These are phyloP conservation scores for Castanea sativa DNA, from an alignment of 306 rosid species.

Conservation along the genomic window DNA sequence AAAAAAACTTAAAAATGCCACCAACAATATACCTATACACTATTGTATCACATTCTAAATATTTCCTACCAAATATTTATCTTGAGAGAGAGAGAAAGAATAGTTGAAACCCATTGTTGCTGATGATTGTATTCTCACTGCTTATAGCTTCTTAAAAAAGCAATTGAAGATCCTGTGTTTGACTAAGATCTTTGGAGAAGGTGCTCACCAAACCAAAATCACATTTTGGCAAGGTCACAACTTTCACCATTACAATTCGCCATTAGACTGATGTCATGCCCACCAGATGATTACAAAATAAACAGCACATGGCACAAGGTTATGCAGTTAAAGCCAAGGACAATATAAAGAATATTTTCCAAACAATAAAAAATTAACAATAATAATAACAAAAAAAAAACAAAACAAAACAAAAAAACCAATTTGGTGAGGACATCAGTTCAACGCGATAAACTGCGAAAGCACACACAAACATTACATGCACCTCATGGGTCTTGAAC, in stretches of 20 bases:
- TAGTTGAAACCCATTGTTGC: neutral
- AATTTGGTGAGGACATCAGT: neutral
- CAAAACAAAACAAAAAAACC: neutral
- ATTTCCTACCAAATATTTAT: no score
- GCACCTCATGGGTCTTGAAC: no score
- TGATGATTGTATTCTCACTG: neutral
- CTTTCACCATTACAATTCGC: neutral
- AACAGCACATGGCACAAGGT: neutral
- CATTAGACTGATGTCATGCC: neutral
- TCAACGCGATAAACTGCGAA: neutral
- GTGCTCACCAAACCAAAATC: neutral
- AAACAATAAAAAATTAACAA: neutral
- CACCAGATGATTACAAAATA: neutral
- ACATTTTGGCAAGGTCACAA: neutral
- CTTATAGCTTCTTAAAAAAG: neutral
- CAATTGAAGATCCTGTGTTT: neutral
- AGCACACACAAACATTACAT: neutral
- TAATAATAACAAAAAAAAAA: no score
- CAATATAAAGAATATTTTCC: neutral
- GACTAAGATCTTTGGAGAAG: neutral
- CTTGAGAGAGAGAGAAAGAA: neutral
- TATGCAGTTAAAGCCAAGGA: neutral
- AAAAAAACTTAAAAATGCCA: no score
- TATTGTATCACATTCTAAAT: no score
- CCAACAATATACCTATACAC: no score